A percentile compares a stretch with the other conserved stretches of the same genome.
phyloP scores from a whole-genome alignment of 2,329 filamentous ascomycete species.

The Phaeophleospora eucalypticola region DNA sequence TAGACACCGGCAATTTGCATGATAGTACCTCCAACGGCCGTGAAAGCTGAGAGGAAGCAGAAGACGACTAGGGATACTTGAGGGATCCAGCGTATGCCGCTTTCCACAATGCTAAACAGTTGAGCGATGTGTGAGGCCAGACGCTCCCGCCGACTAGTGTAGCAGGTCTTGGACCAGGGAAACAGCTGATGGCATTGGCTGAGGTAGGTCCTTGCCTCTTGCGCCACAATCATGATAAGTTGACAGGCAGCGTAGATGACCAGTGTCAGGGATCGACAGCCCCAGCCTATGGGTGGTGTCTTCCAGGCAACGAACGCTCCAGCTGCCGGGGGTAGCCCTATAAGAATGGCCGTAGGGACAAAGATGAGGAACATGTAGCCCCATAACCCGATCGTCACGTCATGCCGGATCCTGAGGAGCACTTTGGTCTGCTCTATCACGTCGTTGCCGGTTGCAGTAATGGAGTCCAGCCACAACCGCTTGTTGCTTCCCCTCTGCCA shows the following conservation, averaged over 20 bases:
- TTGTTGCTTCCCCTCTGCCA: conserved; percentile 4
- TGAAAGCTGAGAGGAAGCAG: conserved; percentile 6
- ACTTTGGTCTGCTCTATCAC: background rate
- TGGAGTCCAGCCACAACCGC: conserved; percentile 1
- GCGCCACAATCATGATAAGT: conserved; percentile 3
- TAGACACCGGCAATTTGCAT: conserved; percentile 8
- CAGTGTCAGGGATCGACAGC: conserved; percentile 7
- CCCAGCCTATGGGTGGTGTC: conserved; percentile 8
- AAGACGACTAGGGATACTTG: too few relatives aligned
- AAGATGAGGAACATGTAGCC: background rate
- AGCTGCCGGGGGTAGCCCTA: conserved; percentile 5
- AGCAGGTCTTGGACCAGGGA: background rate
- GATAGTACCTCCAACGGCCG: conserved; percentile 6
- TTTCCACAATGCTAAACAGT: conserved; percentile 1
- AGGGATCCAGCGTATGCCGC: background rate
- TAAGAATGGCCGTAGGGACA: conserved; percentile 4
- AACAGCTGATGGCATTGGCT: background rate
- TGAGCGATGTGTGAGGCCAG: background rate
- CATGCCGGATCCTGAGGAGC: background rate
- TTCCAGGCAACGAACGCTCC: conserved; percentile 7
- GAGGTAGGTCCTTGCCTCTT: conserved; percentile 1
- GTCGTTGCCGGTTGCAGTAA: background rate
- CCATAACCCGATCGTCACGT: background rate
- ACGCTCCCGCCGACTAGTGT: background rate
- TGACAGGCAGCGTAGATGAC: conserved; percentile 7